Evolutionary conservation across 179 eudicot genomes (phyloP).

Genomic region (Dionaea muscipula): DNA sequence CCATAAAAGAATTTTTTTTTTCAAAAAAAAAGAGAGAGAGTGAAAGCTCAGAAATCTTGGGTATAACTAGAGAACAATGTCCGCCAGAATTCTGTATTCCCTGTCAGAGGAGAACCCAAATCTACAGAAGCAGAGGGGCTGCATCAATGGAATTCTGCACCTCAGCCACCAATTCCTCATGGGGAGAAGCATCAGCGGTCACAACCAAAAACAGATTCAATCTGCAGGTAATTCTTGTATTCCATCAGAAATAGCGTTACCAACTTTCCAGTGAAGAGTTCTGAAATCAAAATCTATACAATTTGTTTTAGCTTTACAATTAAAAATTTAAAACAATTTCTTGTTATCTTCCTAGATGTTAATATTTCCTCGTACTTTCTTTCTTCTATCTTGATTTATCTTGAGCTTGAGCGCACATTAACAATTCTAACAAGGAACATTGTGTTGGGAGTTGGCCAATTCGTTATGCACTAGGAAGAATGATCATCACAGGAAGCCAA

Average conservation of each 20-base stretch:
- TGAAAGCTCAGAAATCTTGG: background rate
- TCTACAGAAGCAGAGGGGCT: slow-evolving; percentile 25
- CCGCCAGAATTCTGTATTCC: slow-evolving; percentile 27
- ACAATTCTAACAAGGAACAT: background rate
- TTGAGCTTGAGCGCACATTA: too few species aligned
- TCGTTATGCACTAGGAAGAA: too few species aligned
- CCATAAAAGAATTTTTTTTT: background rate
- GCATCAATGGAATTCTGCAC: slow-evolving; percentile 35
- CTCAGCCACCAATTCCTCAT: slow-evolving; percentile 18
- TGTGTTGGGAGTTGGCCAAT: too few species aligned
- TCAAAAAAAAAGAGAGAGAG: background rate
- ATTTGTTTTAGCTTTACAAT: too few species aligned
- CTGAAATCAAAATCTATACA: too few species aligned
- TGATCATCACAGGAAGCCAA: too few species aligned
- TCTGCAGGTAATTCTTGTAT: slow-evolving; percentile 16
- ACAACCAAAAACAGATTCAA: slow-evolving; percentile 11
- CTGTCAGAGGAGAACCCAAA: slow-evolving; percentile 25
- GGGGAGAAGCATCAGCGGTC: slow-evolving; percentile 8
- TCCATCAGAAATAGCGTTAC: background rate
- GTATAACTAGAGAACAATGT: slow-evolving; percentile 12
- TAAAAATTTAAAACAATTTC: background rate
- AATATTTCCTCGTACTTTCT: too few species aligned
- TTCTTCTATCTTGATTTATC: background rate
- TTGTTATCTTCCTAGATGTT: too few species aligned
- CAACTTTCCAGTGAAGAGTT: background rate